A percentile compares a stretch with the other conserved stretches of the same genome.
Conservation (phyloP, 2,329 filamentous ascomycete genomes). For the Ascocoryne sarcoides region DNA sequence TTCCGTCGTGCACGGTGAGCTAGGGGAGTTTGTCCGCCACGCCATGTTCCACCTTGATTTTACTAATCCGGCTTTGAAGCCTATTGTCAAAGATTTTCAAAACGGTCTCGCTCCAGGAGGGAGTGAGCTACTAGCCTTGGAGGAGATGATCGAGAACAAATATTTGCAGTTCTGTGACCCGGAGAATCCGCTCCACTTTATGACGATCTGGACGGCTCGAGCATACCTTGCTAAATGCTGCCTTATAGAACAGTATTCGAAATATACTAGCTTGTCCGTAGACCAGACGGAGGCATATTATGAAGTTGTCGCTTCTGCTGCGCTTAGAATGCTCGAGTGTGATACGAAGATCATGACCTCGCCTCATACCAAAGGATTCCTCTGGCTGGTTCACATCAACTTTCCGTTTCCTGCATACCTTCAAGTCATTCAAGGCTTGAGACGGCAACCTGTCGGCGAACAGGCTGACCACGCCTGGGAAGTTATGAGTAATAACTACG, state of each 20-base stretch:
- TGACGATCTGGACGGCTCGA: constrained; percentile 24
- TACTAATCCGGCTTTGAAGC: constrained; percentile 15
- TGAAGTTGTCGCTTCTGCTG: constrained; percentile 27
- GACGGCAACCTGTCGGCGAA: constrained; percentile 16
- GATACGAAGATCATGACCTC: constrained; percentile 28
- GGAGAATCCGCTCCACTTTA: constrained; percentile 30
- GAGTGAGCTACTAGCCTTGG: constrained; percentile 25
- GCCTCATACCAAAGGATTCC: constrained; percentile 22
- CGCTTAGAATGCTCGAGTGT: constrained; percentile 25
- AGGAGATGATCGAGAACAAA: constrained; percentile 33
- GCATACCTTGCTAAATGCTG: constrained; percentile 21
- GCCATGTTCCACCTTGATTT: constrained; percentile 20
- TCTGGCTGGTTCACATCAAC: constrained; percentile 27
- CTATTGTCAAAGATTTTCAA: constrained; percentile 12
- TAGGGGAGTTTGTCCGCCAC: constrained; percentile 36
- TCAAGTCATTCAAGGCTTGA: constrained; percentile 27
- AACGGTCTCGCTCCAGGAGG: constrained; percentile 6
- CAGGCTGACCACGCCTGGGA: constrained; percentile 26
- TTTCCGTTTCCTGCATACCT: constrained; percentile 29
- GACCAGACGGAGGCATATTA: constrained; percentile 20
- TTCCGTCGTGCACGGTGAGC: constrained; percentile 45
- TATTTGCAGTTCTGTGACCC: constrained; percentile 36
- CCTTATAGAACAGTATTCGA: constrained; percentile 23
- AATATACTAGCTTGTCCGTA: constrained; percentile 13
- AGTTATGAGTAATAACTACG: constrained; percentile 20